Evolutionary conservation across 192 early-diverging fungal species (phyloP), one percentile per base, ranked within the genome.

Genomic region (Martensiomyces pterosporus): DNA sequence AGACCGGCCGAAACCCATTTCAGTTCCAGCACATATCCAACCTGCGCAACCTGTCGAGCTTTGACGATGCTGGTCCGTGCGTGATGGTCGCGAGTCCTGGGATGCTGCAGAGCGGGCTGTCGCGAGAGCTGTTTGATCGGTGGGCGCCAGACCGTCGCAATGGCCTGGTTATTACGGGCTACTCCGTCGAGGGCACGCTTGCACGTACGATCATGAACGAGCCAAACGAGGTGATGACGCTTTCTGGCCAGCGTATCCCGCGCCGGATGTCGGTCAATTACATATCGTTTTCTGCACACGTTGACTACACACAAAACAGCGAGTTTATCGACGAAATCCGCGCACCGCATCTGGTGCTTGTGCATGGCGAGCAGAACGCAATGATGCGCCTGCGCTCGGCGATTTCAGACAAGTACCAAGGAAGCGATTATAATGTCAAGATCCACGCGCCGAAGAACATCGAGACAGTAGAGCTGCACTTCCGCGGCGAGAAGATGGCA

Each of bases 51-150:
- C 82, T 90, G 49, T 77, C 81, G 9, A 80, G 87, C 39, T 94
- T 97, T 61, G 94, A 96, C 37, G 96, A 99, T 55, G 75, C 82
- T 2, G 94, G 96, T 0, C 93, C 96, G 9, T 99, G 96, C 77
- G 93, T 99, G 14, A 96, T 99, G 84, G 87, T 99, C 85, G 94
- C 94, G 21, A 89, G 85, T 77, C 96, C 96, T 0, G 96, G 94
- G 15, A 97, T 99, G 94, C 69, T 99, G 38, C 95, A 98, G 82
- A 88, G 82, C 58, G 96, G 97, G 13, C 73, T 98, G 9, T 95
- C 92, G 10, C 76, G 97, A 51, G 92, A 97, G 72, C 76, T 99
- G 43, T 85, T 98, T 44, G 97, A 99, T 60, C 78, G 87, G 26
- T 99, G 97, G 97, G 90, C 89, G 24, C 83, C 87, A 4, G 89